Percentiles rank a stretch among this genome's conserved stretches.
Conservation (phyloP, 1,284 basidiomycete genomes). For the Testicularia cyperi region DNA sequence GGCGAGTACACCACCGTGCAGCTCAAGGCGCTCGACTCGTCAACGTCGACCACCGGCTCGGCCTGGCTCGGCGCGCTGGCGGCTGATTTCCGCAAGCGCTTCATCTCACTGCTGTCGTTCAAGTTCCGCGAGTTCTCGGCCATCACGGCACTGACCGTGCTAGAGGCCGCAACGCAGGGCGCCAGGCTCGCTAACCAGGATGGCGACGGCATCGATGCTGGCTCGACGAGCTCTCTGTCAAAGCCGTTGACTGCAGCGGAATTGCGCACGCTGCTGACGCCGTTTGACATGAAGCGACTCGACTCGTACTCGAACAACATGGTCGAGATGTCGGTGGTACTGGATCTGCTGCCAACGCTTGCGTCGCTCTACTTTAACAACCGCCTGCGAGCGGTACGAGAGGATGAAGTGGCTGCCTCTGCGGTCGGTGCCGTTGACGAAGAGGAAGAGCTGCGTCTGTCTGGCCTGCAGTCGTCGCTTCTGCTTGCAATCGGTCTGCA, state of each 20-base stretch:
- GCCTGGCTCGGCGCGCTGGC: constrained; percentile 89
- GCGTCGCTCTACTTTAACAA: constrained; percentile 81
- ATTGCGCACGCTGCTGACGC: constrained; percentile 74
- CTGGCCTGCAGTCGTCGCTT: constrained; percentile 48
- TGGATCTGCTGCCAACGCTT: constrained; percentile 83
- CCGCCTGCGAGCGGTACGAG: constrained; percentile 48
- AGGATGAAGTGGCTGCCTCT: constrained; percentile 40
- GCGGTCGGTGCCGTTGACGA: constrained; percentile 29
- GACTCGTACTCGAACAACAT: constrained; percentile 94
- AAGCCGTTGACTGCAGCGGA: constrained; percentile 66
- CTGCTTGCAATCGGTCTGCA: constrained; percentile 78
- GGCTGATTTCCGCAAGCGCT: constrained; percentile 88
- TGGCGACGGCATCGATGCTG: constrained; percentile 4
- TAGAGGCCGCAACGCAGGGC: constrained; percentile 78
- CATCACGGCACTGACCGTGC: constrained; percentile 79
- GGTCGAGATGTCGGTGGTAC: constrained; percentile 92
- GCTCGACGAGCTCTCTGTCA: constrained; percentile 3
- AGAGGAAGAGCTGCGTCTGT: constrained; percentile 41
- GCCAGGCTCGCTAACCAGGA: constrained; percentile 59
- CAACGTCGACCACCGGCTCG: constrained; percentile 61
- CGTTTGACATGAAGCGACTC: constrained; percentile 93
- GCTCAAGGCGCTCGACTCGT: constrained; percentile 66
- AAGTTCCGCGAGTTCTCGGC: constrained; percentile 91
- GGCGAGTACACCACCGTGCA: constrained; percentile 96
- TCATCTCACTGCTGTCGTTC: constrained; percentile 85